phyloP scores from a whole-genome alignment of 1,284 basidiomycete species.

The Acaromyces ingoldii region DNA sequence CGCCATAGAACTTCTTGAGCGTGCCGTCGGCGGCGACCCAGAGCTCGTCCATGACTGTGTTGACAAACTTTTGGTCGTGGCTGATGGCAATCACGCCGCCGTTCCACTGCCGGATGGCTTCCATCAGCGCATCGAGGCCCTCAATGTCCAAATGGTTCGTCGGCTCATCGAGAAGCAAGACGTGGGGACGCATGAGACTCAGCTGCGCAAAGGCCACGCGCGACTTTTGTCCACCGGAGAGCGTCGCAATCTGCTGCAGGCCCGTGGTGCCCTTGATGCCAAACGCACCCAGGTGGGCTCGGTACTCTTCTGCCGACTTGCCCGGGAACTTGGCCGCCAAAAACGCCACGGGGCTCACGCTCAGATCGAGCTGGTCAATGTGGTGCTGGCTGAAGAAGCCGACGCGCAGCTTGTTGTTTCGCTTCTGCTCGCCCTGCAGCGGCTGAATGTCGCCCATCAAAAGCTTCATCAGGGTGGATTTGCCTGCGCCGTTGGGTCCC shows the following conservation, averaged over 20 bases:
- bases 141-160: conserved; percentile 90
- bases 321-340: conserved; percentile 87
- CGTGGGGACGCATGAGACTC: conserved; percentile 81
- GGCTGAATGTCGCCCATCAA: conserved; percentile 86
- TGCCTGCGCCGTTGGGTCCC: conserved; percentile 47
- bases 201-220: conserved; percentile 93
- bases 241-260: conserved; percentile 64
- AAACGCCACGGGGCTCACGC: conserved; percentile 85
- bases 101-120: conserved; percentile 80
- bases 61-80: conserved; percentile 47
- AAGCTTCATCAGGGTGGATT: conserved; percentile 86
- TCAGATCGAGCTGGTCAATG: conserved; percentile 78
- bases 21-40: conserved; percentile 65
- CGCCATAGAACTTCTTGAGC: conserved; percentile 78
- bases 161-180: conserved; percentile 96
- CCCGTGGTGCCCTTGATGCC: conserved; percentile 96
- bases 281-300: conserved; percentile 91
- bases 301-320: conserved; percentile 92
- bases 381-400: conserved; percentile 70
- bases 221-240: conserved; percentile 86
- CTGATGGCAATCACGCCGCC: conserved; percentile 64
- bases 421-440: conserved; percentile 71
- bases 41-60: conserved; percentile 39
- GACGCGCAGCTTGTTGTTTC: conserved; percentile 77
- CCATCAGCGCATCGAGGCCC: conserved; percentile 91